Percentiles rank a stretch among this genome's conserved stretches.
Conservation (phyloP, 352 stramenopile species). For the Pelagophyceae sp. region DNA sequence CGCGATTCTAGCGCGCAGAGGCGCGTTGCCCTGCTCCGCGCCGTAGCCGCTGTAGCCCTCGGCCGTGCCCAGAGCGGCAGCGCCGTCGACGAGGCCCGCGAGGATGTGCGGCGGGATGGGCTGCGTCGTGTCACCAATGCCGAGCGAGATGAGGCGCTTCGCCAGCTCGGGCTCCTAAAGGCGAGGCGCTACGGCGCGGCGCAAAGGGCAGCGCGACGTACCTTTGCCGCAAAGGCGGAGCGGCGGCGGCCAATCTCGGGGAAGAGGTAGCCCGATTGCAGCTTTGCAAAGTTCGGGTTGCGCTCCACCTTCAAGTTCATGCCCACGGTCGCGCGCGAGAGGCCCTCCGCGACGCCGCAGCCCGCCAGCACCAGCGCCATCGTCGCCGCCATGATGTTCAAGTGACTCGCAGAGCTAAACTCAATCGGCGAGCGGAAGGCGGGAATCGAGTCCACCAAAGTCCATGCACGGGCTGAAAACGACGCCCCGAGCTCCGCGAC, state of each 20-base stretch:
- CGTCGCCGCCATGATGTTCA: not conserved
- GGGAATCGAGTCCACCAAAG: no score
- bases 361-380: not conserved
- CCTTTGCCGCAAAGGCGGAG: conserved; percentile 57
- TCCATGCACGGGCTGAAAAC: no score
- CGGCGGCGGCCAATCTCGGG: conserved; percentile 67
- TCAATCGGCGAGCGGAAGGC: no score
- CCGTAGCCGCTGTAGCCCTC: conserved; percentile 69
- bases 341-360: no score
- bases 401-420: no score
- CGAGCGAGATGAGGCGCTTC: conserved; percentile 62
- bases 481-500: no score
- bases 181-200: no score
- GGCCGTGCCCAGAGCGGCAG: conserved; percentile 57
- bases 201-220: no score
- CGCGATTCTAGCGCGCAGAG: conserved; percentile 63
- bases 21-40: conserved; percentile 58
- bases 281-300: conserved; percentile 69
- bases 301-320: conserved; percentile 37
- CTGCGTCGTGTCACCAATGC: conserved; percentile 70
- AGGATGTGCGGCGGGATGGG: conserved; percentile 68
- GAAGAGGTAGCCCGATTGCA: conserved; percentile 66
- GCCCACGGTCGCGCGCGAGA: not conserved
- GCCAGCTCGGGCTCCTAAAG: conserved; percentile 61
- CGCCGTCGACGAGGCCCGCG: conserved; percentile 53